A percentile compares a stretch with the other conserved stretches of the same genome.
These are phyloP conservation scores for Emmonsiellopsis sp. DNA, from an alignment of 2,329 filamentous ascomycete species.

Conservation along the genomic window DNA sequence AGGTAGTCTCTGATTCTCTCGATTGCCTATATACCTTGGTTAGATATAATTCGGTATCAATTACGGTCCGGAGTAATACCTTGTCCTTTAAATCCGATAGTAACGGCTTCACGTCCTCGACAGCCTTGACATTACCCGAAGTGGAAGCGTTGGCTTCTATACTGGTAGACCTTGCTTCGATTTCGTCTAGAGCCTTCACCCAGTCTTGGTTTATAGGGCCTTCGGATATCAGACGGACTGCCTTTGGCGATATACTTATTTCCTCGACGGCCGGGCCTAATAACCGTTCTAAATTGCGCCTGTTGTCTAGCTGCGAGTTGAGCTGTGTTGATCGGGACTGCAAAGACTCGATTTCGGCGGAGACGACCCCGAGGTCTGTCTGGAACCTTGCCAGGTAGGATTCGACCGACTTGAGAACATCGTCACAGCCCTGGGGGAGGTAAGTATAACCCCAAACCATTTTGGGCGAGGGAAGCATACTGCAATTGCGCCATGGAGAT, in stretches of 20 bases:
- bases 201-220: conserved; percentile 85
- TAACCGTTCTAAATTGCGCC: conserved; percentile 78
- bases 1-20: conserved; percentile 91
- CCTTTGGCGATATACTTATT: conserved; percentile 72
- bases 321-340: conserved; percentile 77
- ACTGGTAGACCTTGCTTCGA: conserved; percentile 66
- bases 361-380: conserved; percentile 82
- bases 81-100: conserved; percentile 76
- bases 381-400: conserved; percentile 87
- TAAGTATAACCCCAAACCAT: background rate
- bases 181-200: conserved; percentile 70
- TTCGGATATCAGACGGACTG: conserved; percentile 77
- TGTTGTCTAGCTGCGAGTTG: conserved; percentile 77
- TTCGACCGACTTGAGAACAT: conserved; percentile 87
- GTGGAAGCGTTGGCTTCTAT: conserved; percentile 60
- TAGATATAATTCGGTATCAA: background rate
- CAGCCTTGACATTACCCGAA: conserved; percentile 58
- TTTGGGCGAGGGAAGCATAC: conserved; percentile 17
- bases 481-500: conserved; percentile 76
- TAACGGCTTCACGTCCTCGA: conserved; percentile 75
- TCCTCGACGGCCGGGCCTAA: conserved; percentile 86
- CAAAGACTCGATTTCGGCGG: conserved; percentile 86
- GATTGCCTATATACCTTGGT: conserved; percentile 50
- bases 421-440: conserved; percentile 60
- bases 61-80: conserved; percentile 32